These are phyloP conservation scores for Populus simonii DNA, from an alignment of 345 rosid species.

Conservation along the genomic window DNA sequence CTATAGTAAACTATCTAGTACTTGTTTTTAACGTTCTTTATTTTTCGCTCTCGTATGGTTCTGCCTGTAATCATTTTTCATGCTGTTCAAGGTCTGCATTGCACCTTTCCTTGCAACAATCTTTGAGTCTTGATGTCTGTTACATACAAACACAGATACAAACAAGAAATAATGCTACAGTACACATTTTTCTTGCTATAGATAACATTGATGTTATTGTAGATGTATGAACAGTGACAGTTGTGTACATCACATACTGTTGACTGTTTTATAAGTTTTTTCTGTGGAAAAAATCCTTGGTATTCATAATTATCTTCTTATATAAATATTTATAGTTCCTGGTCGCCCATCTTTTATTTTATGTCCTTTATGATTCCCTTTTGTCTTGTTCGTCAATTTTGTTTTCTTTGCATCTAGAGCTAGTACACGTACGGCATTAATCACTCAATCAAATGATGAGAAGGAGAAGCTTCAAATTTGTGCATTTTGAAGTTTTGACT, in stretches of 20 bases:
- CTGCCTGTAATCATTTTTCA: neutral
- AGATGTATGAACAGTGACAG: neutral
- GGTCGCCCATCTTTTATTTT: neutral
- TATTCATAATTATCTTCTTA: too few relatives aligned
- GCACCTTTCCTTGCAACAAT: neutral
- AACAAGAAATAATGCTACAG: neutral
- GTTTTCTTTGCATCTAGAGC: neutral
- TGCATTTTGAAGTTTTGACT: neutral
- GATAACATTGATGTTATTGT: neutral
- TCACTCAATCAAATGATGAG: neutral
- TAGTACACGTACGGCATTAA: neutral
- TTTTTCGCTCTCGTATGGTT: neutral
- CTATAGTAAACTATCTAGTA: neutral
- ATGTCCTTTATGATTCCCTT: neutral
- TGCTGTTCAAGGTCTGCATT: constrained; percentile 14
- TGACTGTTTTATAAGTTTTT: neutral
- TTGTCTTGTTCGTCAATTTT: neutral
- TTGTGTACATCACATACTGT: neutral
- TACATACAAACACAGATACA: neutral
- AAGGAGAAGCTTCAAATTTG: neutral
- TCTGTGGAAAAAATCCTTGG: neutral
- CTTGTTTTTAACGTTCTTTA: too few relatives aligned
- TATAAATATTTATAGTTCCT: too few relatives aligned
- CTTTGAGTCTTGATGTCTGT: neutral
- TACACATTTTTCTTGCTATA: neutral